Conservation (phyloP, 768 basidiomycete genomes). For the Punctularia strigosozonata region DNA sequence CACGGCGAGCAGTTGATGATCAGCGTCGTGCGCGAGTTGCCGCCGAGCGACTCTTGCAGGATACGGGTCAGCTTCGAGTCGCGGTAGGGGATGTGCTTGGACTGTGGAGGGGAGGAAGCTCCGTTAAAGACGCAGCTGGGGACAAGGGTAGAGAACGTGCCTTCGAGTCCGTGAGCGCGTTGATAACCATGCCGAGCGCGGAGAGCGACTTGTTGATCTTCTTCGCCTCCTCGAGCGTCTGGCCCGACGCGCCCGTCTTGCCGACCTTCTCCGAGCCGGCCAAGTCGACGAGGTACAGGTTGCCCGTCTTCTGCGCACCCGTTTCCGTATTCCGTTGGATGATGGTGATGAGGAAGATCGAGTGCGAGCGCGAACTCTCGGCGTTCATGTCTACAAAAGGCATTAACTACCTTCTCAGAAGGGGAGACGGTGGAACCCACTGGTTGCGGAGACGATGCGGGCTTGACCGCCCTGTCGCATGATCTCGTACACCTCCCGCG, state of each 20-base stretch:
- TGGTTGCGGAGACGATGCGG: constrained; percentile 87
- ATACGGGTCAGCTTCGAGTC: constrained; percentile 99
- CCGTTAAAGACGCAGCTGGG: background rate
- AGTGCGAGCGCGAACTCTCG: constrained; percentile 96
- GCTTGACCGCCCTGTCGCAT: constrained; percentile 94
- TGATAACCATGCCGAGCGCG: constrained; percentile 98
- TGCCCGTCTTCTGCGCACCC: constrained; percentile 92
- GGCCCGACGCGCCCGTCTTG: constrained; percentile 97
- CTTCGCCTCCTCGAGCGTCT: constrained; percentile 98
- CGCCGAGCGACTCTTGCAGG: constrained; percentile 94
- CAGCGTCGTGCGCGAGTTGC: constrained; percentile 91
- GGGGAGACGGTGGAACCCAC: constrained; percentile 34
- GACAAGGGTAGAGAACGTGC: constrained; percentile 31
- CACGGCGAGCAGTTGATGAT: constrained; percentile 99
- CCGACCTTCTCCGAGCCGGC: constrained; percentile 99
- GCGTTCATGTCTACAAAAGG: constrained; percentile 86
- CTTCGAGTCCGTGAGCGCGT: constrained; percentile 93
- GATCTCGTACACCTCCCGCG: constrained; percentile 94
- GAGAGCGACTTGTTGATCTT: constrained; percentile 99
- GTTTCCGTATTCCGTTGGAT: constrained; percentile 94
- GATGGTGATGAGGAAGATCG: constrained; percentile 96
- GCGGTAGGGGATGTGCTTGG: constrained; percentile 94
- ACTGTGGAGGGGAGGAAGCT: constrained; percentile 30
- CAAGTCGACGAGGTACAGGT: constrained; percentile 93
- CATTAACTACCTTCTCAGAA: constrained; percentile 2